Base-by-base conservation (phyloP, 2,329 filamentous ascomycete genomes). In the Arthrobotrys megalospora region DNA sequence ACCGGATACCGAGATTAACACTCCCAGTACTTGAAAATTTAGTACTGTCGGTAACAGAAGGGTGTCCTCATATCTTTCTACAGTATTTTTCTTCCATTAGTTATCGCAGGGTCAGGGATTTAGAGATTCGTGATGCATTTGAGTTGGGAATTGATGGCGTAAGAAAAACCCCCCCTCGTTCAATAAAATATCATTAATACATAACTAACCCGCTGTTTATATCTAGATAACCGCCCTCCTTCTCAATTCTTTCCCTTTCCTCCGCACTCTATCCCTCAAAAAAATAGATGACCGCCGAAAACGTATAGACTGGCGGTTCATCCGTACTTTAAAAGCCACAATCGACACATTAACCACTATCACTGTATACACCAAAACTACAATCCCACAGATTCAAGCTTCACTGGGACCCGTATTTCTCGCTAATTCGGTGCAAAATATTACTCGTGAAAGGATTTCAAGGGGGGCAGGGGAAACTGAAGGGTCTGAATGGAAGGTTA, bases 201-300 rank as follows among this genome's bases (percentile, higher is more conserved):
- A 36, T 19, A 36, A n/a, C 19, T 28, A 28, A 28, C 24, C 24
- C 24, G n/a, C 24, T 28, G 24, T 2, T 2, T 28, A 28, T 28
- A 28, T 28, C 2, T 28, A 60, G 55, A 11, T 60, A 12, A 38
- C 36, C 16, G 1, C 10, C 55, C 55, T 43, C 36, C 16, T 60
- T 7, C n/a, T 12, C 16, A 28, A 16, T 10, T 28, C 55, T 19
- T 60, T 43, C 55, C 19, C 16, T 1, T 6, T 6, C 36, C 19
- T 60, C 16, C 8, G 7, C 16, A 43, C 55, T 36, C 36, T 60
- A 16, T 21, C 34, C 36, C 55, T 60, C 16, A 60, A 60, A 60
- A 60, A 60, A 8, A 24, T 60, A 41, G 55, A 60, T 10, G 14
- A 7, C 36, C 55, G 55, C 19, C 55, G 55, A 5, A 21, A 14